Percentiles rank a stretch among this genome's conserved stretches.
Evolutionary conservation across 768 basidiomycete genomes (phyloP).

Genomic region (Baorangia bicolor): DNA sequence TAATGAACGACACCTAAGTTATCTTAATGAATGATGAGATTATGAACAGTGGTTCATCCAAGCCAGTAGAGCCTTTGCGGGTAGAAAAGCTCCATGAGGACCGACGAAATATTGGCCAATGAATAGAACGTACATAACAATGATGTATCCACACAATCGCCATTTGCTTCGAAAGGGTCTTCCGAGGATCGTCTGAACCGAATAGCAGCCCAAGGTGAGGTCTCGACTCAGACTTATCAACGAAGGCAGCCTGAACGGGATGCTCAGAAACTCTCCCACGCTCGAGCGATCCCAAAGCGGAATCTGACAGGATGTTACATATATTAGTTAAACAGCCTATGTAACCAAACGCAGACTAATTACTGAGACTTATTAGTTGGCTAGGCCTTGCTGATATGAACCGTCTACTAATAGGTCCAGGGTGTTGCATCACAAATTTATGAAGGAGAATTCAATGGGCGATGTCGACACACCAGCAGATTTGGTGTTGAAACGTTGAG

Average conservation of each 20-base stretch:
- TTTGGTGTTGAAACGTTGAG: no score
- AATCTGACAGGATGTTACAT: no score
- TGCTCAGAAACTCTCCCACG: no score
- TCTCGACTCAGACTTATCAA: no score
- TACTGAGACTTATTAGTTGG: no score
- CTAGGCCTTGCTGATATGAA: no score
- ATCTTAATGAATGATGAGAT: neutral
- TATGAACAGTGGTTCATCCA: neutral
- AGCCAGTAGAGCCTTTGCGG: neutral
- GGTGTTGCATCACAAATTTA: neutral
- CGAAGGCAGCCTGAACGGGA: no score
- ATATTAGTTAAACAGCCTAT: no score
- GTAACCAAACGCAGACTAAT: no score
- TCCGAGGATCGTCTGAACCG: neutral
- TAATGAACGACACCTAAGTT: no score
- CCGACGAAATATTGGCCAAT: neutral
- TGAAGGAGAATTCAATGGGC: neutral
- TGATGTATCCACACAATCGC: neutral
- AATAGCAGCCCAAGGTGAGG: conserved; percentile 18
- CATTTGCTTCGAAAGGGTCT: neutral
- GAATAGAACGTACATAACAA: neutral
- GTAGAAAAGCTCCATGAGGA: neutral
- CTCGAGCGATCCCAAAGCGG: no score
- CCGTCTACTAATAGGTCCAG: neutral
- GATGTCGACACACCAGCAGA: no score